A percentile compares a stretch with the other conserved stretches of the same genome.
Conservation (phyloP, 352 stramenopile species). For the Phytophthora pinifolia region DNA sequence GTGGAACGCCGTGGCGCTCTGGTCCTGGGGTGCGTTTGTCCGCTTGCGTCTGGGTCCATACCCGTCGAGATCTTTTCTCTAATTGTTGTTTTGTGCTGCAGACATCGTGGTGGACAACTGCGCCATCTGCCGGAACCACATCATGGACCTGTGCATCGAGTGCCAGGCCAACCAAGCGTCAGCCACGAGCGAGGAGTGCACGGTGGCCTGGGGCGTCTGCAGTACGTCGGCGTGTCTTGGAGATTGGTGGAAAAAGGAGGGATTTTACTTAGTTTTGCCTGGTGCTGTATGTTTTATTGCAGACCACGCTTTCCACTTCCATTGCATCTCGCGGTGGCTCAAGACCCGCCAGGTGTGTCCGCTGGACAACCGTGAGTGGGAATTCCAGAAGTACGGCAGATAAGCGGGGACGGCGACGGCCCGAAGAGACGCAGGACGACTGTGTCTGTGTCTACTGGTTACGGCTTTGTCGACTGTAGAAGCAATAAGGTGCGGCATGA, state of each 20-base stretch:
- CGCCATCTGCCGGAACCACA: slow-evolving; percentile 99
- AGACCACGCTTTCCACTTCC: slow-evolving; percentile 99
- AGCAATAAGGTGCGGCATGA: slow-evolving; percentile 2
- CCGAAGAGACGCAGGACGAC: slow-evolving; percentile 1
- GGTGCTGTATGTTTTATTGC: slow-evolving; percentile 37
- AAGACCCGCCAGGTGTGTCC: slow-evolving; percentile 99
- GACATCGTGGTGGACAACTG: slow-evolving; percentile 91
- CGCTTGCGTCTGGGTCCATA: neutral
- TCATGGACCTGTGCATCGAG: slow-evolving; percentile 99
- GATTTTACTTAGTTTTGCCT: slow-evolving; percentile 10
- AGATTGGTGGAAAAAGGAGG: neutral
- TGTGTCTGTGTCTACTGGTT: slow-evolving; percentile 4
- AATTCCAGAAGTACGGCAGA: slow-evolving; percentile 97
- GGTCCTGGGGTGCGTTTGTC: slow-evolving; percentile 92
- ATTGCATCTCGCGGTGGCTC: slow-evolving; percentile 99
- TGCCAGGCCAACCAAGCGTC: slow-evolving; percentile 95
- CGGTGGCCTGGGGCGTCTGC: slow-evolving; percentile 85
- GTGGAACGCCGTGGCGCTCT: slow-evolving; percentile 99
- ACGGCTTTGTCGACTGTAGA: slow-evolving; percentile 7
- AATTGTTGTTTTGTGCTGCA: slow-evolving; percentile 26
- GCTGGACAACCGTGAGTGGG: slow-evolving; percentile 99
- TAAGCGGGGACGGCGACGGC: slow-evolving; percentile 32
- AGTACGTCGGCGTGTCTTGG: slow-evolving; percentile 47
- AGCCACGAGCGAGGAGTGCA: slow-evolving; percentile 87
- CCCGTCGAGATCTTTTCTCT: slow-evolving; percentile 23